Percentiles rank a stretch among this genome's conserved stretches.
Evolutionary conservation across 2,329 filamentous ascomycete genomes (phyloP).

Genomic region (Sarocladium oryzae): DNA sequence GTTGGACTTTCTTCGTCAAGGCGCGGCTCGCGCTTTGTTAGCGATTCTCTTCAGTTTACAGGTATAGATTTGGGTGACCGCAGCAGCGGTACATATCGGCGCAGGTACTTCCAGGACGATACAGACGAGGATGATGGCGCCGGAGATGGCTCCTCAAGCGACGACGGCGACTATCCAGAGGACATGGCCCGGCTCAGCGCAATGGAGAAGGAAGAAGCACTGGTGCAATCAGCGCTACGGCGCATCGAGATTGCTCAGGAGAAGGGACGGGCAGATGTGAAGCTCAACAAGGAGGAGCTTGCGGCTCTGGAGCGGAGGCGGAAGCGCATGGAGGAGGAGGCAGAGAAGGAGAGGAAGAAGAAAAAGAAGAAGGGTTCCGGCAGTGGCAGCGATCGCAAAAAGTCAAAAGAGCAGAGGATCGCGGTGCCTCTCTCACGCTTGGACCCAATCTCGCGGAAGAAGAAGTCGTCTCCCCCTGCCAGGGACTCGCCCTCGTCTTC

Average conservation of each 20-base stretch:
- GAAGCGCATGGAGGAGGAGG: slow-evolving; percentile 49
- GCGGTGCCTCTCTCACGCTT: slow-evolving; percentile 48
- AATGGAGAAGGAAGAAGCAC: slow-evolving; percentile 62
- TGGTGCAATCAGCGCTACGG: slow-evolving; percentile 72
- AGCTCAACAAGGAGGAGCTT: slow-evolving; percentile 72
- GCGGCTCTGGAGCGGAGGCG: slow-evolving; percentile 67
- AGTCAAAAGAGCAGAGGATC: slow-evolving; percentile 40
- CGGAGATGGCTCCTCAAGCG: slow-evolving; percentile 28
- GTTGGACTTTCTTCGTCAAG: slow-evolving; percentile 39
- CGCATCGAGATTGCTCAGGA: slow-evolving; percentile 74
- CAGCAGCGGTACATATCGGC: slow-evolving; percentile 14
- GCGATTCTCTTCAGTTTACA: slow-evolving; percentile 56
- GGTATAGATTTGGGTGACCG: slow-evolving; percentile 49
- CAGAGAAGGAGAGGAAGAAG: slow-evolving; percentile 19
- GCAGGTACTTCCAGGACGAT: slow-evolving; percentile 7
- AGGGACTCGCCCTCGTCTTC: slow-evolving; percentile 27
- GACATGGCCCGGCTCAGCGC: slow-evolving; percentile 51
- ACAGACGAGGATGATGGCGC: slow-evolving; percentile 22
- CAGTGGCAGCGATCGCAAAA: slow-evolving; percentile 29
- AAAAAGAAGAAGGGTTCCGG: slow-evolving; percentile 16
- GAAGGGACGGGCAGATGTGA: slow-evolving; percentile 71
- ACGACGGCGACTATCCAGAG: slow-evolving; percentile 28
- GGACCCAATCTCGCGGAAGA: slow-evolving; percentile 34
- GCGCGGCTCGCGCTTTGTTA: slow-evolving; percentile 44
- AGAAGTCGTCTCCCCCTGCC: slow-evolving; percentile 19